Percentiles rank a stretch among this genome's conserved stretches.
These are phyloP conservation scores for Aquilaria yunnanensis DNA, from an alignment of 345 rosid genomes.

Conservation along the genomic window DNA sequence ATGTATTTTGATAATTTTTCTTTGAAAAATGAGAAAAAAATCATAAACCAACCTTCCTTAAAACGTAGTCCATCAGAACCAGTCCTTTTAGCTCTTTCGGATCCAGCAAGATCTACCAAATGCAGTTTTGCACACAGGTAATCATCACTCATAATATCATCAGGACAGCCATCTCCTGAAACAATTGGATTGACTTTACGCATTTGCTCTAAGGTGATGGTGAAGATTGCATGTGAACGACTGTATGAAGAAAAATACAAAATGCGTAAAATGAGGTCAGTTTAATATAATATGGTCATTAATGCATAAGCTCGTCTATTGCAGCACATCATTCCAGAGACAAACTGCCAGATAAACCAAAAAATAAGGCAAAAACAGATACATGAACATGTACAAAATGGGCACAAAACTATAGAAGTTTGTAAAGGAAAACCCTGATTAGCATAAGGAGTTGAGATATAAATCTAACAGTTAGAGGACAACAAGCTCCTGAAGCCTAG, in stretches of 20 bases:
- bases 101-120: conserved; percentile 98
- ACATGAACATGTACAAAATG: too few species aligned
- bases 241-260: conserved; percentile 34
- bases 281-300: not conserved
- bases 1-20: too few species aligned
- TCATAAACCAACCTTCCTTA: conserved; percentile 70
- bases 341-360: not conserved
- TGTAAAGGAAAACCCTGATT: too few species aligned
- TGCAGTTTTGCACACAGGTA: conserved; percentile 97
- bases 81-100: conserved; percentile 96
- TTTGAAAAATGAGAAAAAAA: too few species aligned
- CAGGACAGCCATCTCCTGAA: conserved; percentile 44
- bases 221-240: conserved; percentile 99
- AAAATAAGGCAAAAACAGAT: not conserved
- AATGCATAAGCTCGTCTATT: not conserved
- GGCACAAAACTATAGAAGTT: too few species aligned
- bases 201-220: conserved; percentile 96
- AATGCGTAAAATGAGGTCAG: conserved; percentile 3
- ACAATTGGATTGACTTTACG: conserved; percentile 56
- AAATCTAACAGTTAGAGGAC: too few species aligned
- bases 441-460: too few species aligned
- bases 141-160: conserved; percentile 71
- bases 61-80: conserved; percentile 97
- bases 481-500: too few species aligned
- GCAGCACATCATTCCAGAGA: not conserved